Base-by-base conservation (phyloP, 768 basidiomycete genomes). In the Pleurotus cornucopiae region DNA sequence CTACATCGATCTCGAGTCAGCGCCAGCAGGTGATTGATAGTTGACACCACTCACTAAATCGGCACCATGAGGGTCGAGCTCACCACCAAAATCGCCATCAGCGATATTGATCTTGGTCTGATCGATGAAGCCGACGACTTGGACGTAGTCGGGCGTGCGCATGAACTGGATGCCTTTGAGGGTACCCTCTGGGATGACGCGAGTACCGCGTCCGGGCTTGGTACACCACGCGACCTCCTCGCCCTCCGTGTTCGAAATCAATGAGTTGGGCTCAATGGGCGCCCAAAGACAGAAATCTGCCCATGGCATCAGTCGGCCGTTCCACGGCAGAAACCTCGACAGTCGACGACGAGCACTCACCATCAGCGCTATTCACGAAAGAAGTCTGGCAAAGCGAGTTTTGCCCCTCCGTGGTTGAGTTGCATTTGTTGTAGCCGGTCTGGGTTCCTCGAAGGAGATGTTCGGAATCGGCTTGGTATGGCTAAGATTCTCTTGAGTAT, bases 191-290 rank as follows among this genome's bases (percentile, higher is more conserved):
- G 88, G 88, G 25, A 93, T 91, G 55, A 82, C 69, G 48, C 91
- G 87, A 0, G 88, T 79, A 7, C 91, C 91, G 34, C 81, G 80
- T 6, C 86, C 86, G 20, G 77, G 76, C 66, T 87, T 84, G 26
- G 84, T 84, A 75, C 89, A 95, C 77, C 81, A 93, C 0, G 88
- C 81, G 1, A 93, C 86, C 56, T 80, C 83, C 49, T 79, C 69
- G 37, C 77, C 80, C 64, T 94, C 91, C 0, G 82, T 83, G 54
- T 87, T 80, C 37, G 82, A 86, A 54, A 93, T 85, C 20, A 74
- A 71, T 13, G 78, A 78, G 59, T 74, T 70, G 2, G 73, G 54
- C n/a, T 49, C 38, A 21, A 65, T 73, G 11, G 88, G 84, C 12
- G 77, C 85, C 81, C 83, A 90, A 1, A 89, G 61, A 56, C 88